phyloP scores from a whole-genome alignment of 176 grass and related monocot genomes.

The Secale cereale region DNA sequence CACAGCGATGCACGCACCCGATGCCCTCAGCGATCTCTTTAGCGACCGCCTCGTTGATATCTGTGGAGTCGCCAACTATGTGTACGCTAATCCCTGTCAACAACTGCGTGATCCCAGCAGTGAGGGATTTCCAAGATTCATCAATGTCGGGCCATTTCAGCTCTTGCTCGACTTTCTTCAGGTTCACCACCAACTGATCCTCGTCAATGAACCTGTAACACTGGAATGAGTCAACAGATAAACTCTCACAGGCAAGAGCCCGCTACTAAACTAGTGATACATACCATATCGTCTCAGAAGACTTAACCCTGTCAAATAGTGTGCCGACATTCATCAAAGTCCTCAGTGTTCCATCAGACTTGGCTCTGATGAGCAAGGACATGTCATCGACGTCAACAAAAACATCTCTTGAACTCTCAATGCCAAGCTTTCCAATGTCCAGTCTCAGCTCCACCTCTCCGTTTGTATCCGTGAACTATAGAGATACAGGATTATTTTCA shows the following conservation, averaged over 20 bases:
- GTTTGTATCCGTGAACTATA: conserved; percentile 61
- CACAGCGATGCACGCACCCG: conserved; percentile 34
- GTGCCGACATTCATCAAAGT: conserved; percentile 67
- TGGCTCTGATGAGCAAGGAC: conserved; percentile 77
- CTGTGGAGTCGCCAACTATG: conserved; percentile 71
- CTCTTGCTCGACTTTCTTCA: conserved; percentile 81
- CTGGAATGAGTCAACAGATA: neutral
- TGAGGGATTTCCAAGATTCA: conserved; percentile 94
- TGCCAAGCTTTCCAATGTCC: conserved; percentile 66
- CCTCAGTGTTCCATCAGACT: conserved; percentile 65
- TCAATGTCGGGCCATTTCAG: conserved; percentile 89
- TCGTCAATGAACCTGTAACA: conserved; percentile 85
- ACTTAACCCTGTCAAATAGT: conserved; percentile 79
- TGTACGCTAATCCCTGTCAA: conserved; percentile 79
- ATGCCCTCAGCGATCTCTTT: conserved; percentile 80
- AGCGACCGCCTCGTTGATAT: conserved; percentile 78
- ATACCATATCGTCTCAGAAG: conserved; percentile 95
- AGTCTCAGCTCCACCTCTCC: conserved; percentile 78
- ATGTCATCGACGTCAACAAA: conserved; percentile 82
- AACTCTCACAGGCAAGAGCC: neutral
- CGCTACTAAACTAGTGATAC: neutral
- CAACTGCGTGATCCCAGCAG: conserved; percentile 65
- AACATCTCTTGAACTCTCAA: conserved; percentile 65
- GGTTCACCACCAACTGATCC: conserved; percentile 76
- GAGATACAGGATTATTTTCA: neutral